Conservation (phyloP, 2,329 filamentous ascomycete genomes). For the Xylaria sp. region DNA sequence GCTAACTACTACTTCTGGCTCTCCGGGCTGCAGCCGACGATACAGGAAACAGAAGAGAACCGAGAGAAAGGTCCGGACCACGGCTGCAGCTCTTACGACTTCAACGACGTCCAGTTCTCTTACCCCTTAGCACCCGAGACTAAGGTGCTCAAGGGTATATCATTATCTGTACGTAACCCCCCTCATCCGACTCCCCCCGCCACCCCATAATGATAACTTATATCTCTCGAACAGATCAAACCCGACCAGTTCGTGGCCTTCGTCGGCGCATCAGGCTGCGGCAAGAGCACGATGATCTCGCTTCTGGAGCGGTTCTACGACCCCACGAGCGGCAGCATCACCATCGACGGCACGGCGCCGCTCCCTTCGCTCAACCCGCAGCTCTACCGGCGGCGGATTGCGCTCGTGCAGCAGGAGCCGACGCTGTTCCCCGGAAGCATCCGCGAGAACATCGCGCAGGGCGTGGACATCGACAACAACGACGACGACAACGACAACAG, state of each 20-base stretch:
- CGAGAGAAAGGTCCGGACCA: conserved; percentile 38
- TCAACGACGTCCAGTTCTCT: conserved; percentile 61
- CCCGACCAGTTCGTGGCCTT: conserved; percentile 55
- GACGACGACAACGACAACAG: too few relatives aligned
- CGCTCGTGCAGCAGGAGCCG: conserved; percentile 61
- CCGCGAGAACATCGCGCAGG: conserved; percentile 74
- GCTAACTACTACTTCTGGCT: conserved; percentile 57
- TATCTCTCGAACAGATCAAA: conserved; percentile 35
- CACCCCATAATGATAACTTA: background rate
- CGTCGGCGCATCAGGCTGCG: conserved; percentile 59
- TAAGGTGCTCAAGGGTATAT: conserved; percentile 46
- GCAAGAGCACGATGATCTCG: conserved; percentile 63
- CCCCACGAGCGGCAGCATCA: conserved; percentile 48
- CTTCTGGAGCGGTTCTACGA: conserved; percentile 52
- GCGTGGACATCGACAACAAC: conserved; percentile 45
- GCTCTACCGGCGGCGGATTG: conserved; percentile 54
- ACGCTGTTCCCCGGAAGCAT: conserved; percentile 52
- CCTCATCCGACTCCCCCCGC: background rate
- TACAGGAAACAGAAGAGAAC: conserved; percentile 47
- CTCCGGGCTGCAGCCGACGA: conserved; percentile 43
- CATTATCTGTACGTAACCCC: conserved; percentile 36
- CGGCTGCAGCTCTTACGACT: conserved; percentile 42
- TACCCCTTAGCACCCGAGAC: conserved; percentile 55
- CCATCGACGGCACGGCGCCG: conserved; percentile 47
- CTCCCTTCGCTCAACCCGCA: conserved; percentile 48